Base-by-base conservation (phyloP, 345 rosid species). In the Populus tremula region DNA sequence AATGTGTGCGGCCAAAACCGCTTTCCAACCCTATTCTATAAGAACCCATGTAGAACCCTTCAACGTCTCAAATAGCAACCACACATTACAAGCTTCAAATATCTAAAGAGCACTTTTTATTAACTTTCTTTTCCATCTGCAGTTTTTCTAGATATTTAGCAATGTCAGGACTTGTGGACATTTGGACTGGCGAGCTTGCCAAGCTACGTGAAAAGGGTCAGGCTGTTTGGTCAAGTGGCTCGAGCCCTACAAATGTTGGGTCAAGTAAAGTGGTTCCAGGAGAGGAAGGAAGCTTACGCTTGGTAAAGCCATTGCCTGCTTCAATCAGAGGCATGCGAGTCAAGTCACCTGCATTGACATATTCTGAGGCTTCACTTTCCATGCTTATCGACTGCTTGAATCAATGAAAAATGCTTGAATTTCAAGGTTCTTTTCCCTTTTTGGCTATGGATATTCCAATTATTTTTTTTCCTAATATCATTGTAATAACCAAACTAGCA, bases 161-260 rank as follows among this genome's bases (percentile, higher is more conserved):
- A 2, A 89, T 89, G 90, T 87, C 90, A 53, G 92, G 74, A 4
- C 67, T 85, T 12, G 81, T 82, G 66, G 93, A 90, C 78, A 88
- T 75, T 50, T 87, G 89, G 89, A 78, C 80, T 17, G 73, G 75
- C 50, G 88, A 87, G 82, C 17, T 36, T 8, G 71, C 82, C 70
- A 85, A 79, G 86, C 82, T 76, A 39, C 80, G 76, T 11, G 88
- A 87, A 72, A 86, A 79, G 70, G 71, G 85, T 56, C 82, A 66
- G 71, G 41, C 84, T 81, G 59, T 67, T 74, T 47, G 73, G 72
- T 63, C 87, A 5, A 67, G 43, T 43, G 74, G 79, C 12, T 76
- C 83, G 8, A 71, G 12, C 53, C 65, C 25, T 25, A 53, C 38
- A 13, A 69, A 11, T 27, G 49, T 2, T 16, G 2, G 4, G 35